Percentiles rank a stretch among this genome's conserved stretches.
Conservation (phyloP, 345 rosid species). For the Zanthoxylum bungeanum region DNA sequence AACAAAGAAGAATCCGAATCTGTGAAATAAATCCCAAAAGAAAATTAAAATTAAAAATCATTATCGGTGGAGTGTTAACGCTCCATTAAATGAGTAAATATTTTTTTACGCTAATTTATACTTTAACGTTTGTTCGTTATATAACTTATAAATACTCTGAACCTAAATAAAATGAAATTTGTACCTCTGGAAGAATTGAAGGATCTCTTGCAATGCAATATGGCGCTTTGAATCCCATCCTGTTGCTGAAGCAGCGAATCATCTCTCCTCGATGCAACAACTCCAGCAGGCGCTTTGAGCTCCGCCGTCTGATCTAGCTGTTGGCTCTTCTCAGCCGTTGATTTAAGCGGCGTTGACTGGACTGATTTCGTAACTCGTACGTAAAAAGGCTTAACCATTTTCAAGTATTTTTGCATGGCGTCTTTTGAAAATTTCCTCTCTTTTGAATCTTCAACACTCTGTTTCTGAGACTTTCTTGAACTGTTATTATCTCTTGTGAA, state of each 20-base stretch:
- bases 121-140: too few relatives aligned
- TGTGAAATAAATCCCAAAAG: constrained; percentile 1
- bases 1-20: constrained; percentile 58
- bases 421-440: constrained; percentile 56
- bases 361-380: constrained; percentile 73
- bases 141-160: too few relatives aligned
- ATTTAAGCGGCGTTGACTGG: too few relatives aligned
- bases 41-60: not conserved
- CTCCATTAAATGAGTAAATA: too few relatives aligned
- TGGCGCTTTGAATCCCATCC: constrained; percentile 95
- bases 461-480: constrained; percentile 37
- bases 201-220: constrained; percentile 92
- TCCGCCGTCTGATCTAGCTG: too few relatives aligned
- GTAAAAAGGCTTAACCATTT: constrained; percentile 91
- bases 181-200: constrained; percentile 88
- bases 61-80: too few relatives aligned
- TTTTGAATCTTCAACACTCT: constrained; percentile 34
- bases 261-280: constrained; percentile 49
- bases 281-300: constrained; percentile 34
- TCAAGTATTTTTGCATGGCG: constrained; percentile 75
- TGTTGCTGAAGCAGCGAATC: constrained; percentile 90
- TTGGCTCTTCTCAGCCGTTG: constrained; percentile 21
- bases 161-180: too few relatives aligned
- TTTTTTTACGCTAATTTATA: too few relatives aligned
- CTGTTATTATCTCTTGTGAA: constrained; percentile 69